These are phyloP conservation scores for Aspergillus hortae DNA, from an alignment of 2,329 filamentous ascomycete species.

Conservation along the genomic window DNA sequence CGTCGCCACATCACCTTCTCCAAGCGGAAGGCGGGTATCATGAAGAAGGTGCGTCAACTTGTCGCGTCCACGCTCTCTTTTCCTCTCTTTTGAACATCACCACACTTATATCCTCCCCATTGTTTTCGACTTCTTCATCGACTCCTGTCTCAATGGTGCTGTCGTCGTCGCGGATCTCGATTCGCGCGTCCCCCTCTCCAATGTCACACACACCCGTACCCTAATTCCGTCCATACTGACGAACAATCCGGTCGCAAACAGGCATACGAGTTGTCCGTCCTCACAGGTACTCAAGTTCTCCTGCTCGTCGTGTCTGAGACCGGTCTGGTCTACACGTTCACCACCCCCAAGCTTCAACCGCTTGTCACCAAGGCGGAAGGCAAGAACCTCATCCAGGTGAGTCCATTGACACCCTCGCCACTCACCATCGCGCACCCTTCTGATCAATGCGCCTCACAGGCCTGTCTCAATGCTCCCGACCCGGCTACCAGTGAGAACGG, in stretches of 20 bases:
- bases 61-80: constrained; percentile 14
- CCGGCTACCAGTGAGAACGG: constrained; percentile 79
- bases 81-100: constrained; percentile 2
- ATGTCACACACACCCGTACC: not conserved
- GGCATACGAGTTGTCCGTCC: constrained; percentile 96
- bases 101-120: constrained; percentile 6
- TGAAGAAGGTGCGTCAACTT: constrained; percentile 86
- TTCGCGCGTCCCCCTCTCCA: not conserved
- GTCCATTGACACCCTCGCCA: constrained; percentile 22
- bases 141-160: not conserved
- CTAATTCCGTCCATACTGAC: constrained; percentile 11
- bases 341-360: constrained; percentile 95
- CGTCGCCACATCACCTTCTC: constrained; percentile 99
- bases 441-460: constrained; percentile 54
- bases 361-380: constrained; percentile 97
- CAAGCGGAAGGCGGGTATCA: constrained; percentile 98
- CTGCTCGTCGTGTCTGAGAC: constrained; percentile 96
- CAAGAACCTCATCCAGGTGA: constrained; percentile 98
- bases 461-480: constrained; percentile 94
- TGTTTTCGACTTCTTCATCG: not conserved
- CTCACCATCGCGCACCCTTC: not conserved
- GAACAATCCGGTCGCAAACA: constrained; percentile 38
- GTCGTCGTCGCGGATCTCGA: not conserved
- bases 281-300: constrained; percentile 95
- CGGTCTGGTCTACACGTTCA: constrained; percentile 96